Percentiles rank a stretch among this genome's conserved stretches.
Evolutionary conservation across 2,329 filamentous ascomycete species (phyloP).

Genomic region (Aspergillus jensenii): DNA sequence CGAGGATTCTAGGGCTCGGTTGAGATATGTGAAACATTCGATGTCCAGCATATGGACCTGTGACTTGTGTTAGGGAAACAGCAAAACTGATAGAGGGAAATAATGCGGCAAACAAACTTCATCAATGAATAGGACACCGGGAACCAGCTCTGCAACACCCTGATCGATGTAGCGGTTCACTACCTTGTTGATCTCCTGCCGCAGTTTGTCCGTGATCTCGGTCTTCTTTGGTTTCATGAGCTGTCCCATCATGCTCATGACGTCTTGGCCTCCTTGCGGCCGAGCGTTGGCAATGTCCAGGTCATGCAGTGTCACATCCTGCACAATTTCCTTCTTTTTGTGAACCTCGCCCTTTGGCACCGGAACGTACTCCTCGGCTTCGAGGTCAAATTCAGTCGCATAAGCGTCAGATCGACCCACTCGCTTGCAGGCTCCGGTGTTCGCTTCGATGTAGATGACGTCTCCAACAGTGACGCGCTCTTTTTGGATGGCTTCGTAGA

Average conservation of each 20-base stretch:
- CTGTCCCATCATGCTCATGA: constrained; percentile 99
- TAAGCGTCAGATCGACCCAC: constrained; percentile 96
- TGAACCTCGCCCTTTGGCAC: constrained; percentile 98
- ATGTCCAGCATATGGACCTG: constrained; percentile 99
- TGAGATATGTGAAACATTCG: constrained; percentile 98
- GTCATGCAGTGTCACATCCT: constrained; percentile 96
- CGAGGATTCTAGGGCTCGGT: constrained; percentile 91
- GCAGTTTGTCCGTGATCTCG: constrained; percentile 96
- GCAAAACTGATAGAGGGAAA: constrained; percentile 21
- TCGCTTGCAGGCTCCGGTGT: constrained; percentile 96
- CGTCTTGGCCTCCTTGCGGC: constrained; percentile 95
- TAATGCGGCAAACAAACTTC: constrained; percentile 61
- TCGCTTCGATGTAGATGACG: constrained; percentile 98
- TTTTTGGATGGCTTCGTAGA: constrained; percentile 99
- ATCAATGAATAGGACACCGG: constrained; percentile 96
- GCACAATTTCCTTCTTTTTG: constrained; percentile 99
- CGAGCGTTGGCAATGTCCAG: constrained; percentile 93
- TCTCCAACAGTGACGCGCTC: constrained; percentile 94
- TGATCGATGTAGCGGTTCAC: constrained; percentile 99
- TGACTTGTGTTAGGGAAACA: constrained; percentile 7
- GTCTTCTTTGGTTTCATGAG: constrained; percentile 99
- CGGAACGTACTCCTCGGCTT: constrained; percentile 98
- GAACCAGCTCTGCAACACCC: constrained; percentile 95
- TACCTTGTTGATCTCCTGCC: constrained; percentile 97
- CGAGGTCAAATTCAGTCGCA: constrained; percentile 96